These are phyloP conservation scores for Diutina sp. DNA, from an alignment of 1,139 yeast genomes.

Conservation along the genomic window DNA sequence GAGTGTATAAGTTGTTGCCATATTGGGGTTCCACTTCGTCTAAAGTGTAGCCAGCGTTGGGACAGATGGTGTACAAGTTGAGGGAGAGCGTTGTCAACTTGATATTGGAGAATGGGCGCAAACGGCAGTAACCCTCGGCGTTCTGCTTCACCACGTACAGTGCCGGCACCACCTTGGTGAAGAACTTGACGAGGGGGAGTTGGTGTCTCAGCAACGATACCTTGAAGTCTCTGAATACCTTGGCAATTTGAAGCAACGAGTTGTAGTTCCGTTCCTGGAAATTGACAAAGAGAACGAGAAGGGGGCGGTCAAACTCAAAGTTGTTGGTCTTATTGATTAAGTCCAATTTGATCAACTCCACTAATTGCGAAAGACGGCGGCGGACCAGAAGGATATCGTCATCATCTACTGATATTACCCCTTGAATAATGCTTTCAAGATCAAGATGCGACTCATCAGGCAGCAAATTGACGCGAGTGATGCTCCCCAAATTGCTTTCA, in stretches of 20 bases:
- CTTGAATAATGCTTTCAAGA: conserved; percentile 20
- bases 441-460: conserved; percentile 20
- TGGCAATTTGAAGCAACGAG: conserved; percentile 35
- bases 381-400: conserved; percentile 3
- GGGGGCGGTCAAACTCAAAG: conserved; percentile 32
- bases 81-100: conserved; percentile 40
- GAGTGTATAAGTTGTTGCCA: conserved; percentile 19
- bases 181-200: conserved; percentile 31
- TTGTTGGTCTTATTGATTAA: conserved; percentile 28
- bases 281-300: conserved; percentile 34
- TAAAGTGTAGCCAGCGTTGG: conserved; percentile 9
- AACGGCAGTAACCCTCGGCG: conserved; percentile 19
- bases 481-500: conserved; percentile 36
- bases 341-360: conserved; percentile 24
- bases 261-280: conserved; percentile 26
- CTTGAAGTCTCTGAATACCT: conserved; percentile 36
- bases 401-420: conserved; percentile 18
- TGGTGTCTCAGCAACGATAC: conserved; percentile 24
- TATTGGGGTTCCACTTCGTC: neutral
- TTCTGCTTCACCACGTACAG: conserved; percentile 28
- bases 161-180: conserved; percentile 47
- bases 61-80: conserved; percentile 51
- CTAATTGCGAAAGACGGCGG: conserved; percentile 10
- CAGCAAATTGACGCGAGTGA: conserved; percentile 19
- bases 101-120: conserved; percentile 36